A percentile compares a stretch with the other conserved stretches of the same genome.
These are phyloP conservation scores for Fusarium marasasianum DNA, from an alignment of 2,329 filamentous ascomycete species.

Conservation along the genomic window DNA sequence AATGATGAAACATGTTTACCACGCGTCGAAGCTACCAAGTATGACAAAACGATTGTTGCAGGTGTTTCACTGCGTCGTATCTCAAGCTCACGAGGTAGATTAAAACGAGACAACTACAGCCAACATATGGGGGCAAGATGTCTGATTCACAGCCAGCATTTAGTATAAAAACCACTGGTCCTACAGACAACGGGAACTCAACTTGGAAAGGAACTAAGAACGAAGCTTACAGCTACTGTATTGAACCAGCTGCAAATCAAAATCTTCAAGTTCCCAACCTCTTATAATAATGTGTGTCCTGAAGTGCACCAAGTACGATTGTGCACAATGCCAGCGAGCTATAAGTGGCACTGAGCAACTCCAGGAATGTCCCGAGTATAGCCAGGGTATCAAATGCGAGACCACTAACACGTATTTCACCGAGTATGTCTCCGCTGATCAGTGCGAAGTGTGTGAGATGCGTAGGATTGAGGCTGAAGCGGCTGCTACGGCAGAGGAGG, in stretches of 20 bases:
- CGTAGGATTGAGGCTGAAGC: slow-evolving; percentile 2
- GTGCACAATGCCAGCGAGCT: slow-evolving; percentile 21
- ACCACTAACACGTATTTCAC: background rate
- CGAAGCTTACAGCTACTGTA: background rate
- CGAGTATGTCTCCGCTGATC: slow-evolving; percentile 14
- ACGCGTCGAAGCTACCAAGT: background rate
- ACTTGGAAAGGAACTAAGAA: background rate
- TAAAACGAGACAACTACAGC: background rate
- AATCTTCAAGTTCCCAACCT: background rate
- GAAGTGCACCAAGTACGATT: slow-evolving; percentile 23
- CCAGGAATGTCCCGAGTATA: background rate
- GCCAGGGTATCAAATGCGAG: slow-evolving; percentile 4
- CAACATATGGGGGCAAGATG: background rate
- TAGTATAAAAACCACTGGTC: background rate
- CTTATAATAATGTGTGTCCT: slow-evolving; percentile 12
- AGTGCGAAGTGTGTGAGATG: slow-evolving; percentile 27
- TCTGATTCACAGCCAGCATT: background rate
- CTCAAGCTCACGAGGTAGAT: background rate
- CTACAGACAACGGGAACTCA: no score
- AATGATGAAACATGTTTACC: background rate
- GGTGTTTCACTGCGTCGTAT: slow-evolving; percentile 3
- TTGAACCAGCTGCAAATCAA: background rate
- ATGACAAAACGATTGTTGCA: background rate
- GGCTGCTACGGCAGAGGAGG: background rate
- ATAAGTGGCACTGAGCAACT: slow-evolving; percentile 8